Conservation (phyloP, 352 stramenopile genomes). For the Pythium chondricola region DNA sequence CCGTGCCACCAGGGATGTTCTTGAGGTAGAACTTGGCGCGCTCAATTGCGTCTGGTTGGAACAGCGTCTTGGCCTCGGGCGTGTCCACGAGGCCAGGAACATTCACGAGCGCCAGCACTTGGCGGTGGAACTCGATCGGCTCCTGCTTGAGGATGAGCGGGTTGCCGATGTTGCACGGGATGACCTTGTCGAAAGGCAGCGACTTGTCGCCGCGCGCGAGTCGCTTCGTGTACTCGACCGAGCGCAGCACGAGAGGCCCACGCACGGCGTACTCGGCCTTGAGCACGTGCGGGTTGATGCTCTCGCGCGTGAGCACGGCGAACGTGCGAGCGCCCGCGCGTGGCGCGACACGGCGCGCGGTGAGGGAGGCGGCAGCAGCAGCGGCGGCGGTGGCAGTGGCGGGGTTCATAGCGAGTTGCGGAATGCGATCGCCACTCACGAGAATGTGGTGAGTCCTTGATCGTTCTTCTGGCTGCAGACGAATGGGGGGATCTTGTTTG, state of each 20-base stretch:
- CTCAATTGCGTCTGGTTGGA: slow-evolving; percentile 81
- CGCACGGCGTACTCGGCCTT: slow-evolving; percentile 87
- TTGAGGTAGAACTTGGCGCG: slow-evolving; percentile 86
- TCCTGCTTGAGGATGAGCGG: slow-evolving; percentile 94
- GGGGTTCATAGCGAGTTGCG: slow-evolving; percentile 5
- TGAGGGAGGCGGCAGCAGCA: slow-evolving; percentile 3
- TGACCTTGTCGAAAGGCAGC: slow-evolving; percentile 91
- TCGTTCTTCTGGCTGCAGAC: slow-evolving; percentile 22
- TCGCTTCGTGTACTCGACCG: slow-evolving; percentile 67
- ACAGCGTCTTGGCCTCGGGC: slow-evolving; percentile 73
- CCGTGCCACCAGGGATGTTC: slow-evolving; percentile 83
- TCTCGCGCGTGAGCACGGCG: slow-evolving; percentile 67
- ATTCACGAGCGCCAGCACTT: slow-evolving; percentile 90
- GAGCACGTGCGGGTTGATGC: slow-evolving; percentile 73
- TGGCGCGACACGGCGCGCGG: slow-evolving; percentile 24
- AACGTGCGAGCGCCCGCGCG: slow-evolving; percentile 29
- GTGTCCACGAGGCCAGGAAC: slow-evolving; percentile 83
- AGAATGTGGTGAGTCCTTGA: slow-evolving; percentile 25
- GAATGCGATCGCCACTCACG: neutral
- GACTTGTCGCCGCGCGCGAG: slow-evolving; percentile 58
- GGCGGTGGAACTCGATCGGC: slow-evolving; percentile 91
- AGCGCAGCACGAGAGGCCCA: slow-evolving; percentile 78
- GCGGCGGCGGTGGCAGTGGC: neutral
- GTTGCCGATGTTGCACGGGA: slow-evolving; percentile 98
- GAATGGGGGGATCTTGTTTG: slow-evolving; percentile 5